phyloP scores from a whole-genome alignment of 257 asterid genomes.

The Prunella vulgaris region DNA sequence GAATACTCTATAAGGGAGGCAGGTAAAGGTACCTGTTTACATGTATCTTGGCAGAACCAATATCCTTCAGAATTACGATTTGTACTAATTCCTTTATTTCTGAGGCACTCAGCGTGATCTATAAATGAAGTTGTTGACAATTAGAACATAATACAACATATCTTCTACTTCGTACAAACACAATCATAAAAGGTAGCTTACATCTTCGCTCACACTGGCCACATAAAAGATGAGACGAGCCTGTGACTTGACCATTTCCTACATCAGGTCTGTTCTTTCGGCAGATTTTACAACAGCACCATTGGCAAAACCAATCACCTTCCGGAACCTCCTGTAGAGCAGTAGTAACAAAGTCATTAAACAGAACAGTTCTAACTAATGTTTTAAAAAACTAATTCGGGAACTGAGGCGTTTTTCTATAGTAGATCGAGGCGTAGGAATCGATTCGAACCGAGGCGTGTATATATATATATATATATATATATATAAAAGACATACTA shows the following conservation, averaged over 20 bases:
- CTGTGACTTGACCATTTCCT: conserved; percentile 23
- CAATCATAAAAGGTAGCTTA: conserved; percentile 35
- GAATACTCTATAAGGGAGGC: not conserved
- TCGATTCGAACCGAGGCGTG: too few relatives aligned
- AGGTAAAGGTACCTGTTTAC: conserved; percentile 54
- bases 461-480: too few relatives aligned
- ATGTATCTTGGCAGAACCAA: conserved; percentile 70
- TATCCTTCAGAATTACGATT: conserved; percentile 30
- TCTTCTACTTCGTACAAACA: conserved; percentile 11
- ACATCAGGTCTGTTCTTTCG: conserved; percentile 29
- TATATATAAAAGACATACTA: too few relatives aligned
- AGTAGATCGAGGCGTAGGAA: too few relatives aligned
- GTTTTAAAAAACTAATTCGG: too few relatives aligned
- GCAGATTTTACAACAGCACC: conserved; percentile 88
- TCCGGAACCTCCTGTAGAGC: conserved; percentile 69
- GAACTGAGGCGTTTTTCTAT: too few relatives aligned
- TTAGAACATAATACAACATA: conserved; percentile 12
- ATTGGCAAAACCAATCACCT: conserved; percentile 97
- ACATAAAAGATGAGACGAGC: conserved; percentile 38
- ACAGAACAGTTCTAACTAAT: too few relatives aligned
- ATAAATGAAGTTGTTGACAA: conserved; percentile 19
- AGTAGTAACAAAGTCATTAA: conserved; percentile 14
- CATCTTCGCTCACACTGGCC: conserved; percentile 75
- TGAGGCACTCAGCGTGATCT: conserved; percentile 76
- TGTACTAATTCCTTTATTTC: conserved; percentile 27